Base-by-base conservation (phyloP, 192 early-diverging fungal species). In the Coemansia guatemalensis region DNA sequence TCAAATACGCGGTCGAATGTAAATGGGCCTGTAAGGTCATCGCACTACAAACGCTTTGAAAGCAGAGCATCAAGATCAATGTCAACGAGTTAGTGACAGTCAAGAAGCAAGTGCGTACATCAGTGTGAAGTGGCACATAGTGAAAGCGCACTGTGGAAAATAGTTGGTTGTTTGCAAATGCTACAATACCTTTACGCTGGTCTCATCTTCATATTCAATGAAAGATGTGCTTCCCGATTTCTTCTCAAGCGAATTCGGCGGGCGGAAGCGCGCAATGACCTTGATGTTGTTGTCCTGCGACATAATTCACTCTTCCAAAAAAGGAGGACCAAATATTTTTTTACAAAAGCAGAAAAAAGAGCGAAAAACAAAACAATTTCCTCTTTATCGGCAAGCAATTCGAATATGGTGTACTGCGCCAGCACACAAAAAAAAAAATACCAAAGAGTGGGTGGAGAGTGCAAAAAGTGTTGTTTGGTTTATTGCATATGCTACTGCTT, bases 231-330 rank as follows among this genome's bases (percentile, higher is more conserved):
- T 94, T 62, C 95, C 95, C 70, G 96, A 93, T 53, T 81, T 87
- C 58, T 90, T 88, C 85, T 99, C 97, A 39, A 92, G 74, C 55
- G 87, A 82, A 81, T 99, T 99, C 70, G 95, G 92, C 54, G 97
- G 97, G 55, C 95, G 87, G 82, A 99, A 97, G 55, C 97, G 90
- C 84, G 93, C 95, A 62, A 99, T 91, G 64, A 99, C 97, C 76
- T 91, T 91, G 83, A 99, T 97, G 76, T 93, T 95, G 74, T 89
- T 93, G 74, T 73, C 73, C 65, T 76, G 74, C 74, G 85, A 86
- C 85, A 88, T 88, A 44, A 24, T 58, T 41, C 4, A 20, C 20
- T 39, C 21, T 22, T 26, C 17, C n/a, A 56, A 18, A 51, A 61
- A 20, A n/a, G n/a, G 12, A 35, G 41, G 25, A 48, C 17, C 9